Conservation (phyloP, 208 protist species). For the Leishmania amazonensis region DNA sequence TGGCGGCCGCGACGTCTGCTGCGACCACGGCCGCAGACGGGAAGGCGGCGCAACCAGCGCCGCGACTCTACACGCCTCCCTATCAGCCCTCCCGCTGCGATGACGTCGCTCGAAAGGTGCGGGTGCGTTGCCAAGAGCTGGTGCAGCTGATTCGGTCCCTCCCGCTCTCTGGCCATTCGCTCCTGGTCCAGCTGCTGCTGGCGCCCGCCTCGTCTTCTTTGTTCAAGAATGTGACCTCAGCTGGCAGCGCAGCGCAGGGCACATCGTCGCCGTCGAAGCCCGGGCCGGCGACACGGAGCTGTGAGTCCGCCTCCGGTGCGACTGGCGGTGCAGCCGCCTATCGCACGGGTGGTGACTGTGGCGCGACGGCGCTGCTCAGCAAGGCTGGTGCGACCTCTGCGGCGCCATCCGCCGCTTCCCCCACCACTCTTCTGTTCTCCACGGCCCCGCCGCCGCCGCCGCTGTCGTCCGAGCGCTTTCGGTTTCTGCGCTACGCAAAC, state of each 20-base stretch:
- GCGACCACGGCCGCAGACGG: not conserved
- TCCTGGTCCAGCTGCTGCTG: constrained; percentile 71
- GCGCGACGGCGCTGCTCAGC: not conserved
- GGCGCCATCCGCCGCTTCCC: not conserved
- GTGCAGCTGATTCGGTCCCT: constrained; percentile 39
- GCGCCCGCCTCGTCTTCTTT: constrained; percentile 66
- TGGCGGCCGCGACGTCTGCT: constrained; percentile 8
- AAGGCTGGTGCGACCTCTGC: not conserved
- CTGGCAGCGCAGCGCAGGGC: not conserved
- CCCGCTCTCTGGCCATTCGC: constrained; percentile 49
- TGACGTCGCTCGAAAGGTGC: constrained; percentile 64
- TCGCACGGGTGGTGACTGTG: not conserved
- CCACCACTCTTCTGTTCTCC: constrained; percentile 7
- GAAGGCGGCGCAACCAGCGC: constrained; percentile 19
- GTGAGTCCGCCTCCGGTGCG: not conserved
- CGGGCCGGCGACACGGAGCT: not conserved
- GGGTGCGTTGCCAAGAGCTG: constrained; percentile 50
- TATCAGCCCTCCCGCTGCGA: constrained; percentile 50
- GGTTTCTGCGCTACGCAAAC: constrained; percentile 80
- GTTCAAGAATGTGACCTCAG: constrained; percentile 28
- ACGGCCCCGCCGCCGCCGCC: constrained; percentile 14
- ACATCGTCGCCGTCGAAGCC: not conserved
- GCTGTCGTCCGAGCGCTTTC: constrained; percentile 58
- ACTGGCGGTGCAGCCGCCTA: not conserved
- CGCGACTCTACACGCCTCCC: constrained; percentile 5